These are phyloP conservation scores for Coix lacrymajobi DNA, from an alignment of 176 grass and related monocot genomes.

Conservation along the genomic window DNA sequence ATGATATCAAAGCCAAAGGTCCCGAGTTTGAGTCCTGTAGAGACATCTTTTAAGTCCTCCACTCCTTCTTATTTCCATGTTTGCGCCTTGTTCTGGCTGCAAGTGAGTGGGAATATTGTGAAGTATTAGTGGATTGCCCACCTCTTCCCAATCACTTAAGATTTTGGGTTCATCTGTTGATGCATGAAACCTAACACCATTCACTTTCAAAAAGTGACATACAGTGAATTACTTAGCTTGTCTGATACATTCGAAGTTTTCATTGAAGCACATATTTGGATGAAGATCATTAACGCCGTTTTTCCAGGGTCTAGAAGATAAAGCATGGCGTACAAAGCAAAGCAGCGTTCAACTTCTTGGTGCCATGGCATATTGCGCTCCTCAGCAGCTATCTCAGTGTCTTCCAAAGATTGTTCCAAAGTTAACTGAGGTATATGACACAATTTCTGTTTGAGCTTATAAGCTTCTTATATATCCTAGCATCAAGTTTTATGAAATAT, in stretches of 20 bases:
- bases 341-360: slow-evolving; percentile 96
- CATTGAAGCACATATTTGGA: slow-evolving; percentile 12
- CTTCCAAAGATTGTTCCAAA: slow-evolving; percentile 97
- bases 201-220: neutral
- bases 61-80: too few relatives aligned
- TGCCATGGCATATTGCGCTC: slow-evolving; percentile 98
- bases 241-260: neutral
- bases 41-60: too few relatives aligned
- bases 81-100: too few relatives aligned
- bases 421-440: slow-evolving; percentile 77
- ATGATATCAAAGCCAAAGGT: too few relatives aligned
- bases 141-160: too few relatives aligned
- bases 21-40: too few relatives aligned
- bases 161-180: too few relatives aligned
- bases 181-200: too few relatives aligned
- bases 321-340: slow-evolving; percentile 99
- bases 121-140: too few relatives aligned
- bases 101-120: too few relatives aligned
- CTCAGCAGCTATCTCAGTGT: slow-evolving; percentile 96
- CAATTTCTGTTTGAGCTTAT: neutral
- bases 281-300: neutral
- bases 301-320: slow-evolving; percentile 88
- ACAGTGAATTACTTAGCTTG: neutral
- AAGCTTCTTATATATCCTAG: slow-evolving; percentile 26
- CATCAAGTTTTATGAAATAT: slow-evolving; percentile 25